Base-by-base conservation (phyloP, 1,284 basidiomycete genomes). In the Microbotryum saponariae region DNA sequence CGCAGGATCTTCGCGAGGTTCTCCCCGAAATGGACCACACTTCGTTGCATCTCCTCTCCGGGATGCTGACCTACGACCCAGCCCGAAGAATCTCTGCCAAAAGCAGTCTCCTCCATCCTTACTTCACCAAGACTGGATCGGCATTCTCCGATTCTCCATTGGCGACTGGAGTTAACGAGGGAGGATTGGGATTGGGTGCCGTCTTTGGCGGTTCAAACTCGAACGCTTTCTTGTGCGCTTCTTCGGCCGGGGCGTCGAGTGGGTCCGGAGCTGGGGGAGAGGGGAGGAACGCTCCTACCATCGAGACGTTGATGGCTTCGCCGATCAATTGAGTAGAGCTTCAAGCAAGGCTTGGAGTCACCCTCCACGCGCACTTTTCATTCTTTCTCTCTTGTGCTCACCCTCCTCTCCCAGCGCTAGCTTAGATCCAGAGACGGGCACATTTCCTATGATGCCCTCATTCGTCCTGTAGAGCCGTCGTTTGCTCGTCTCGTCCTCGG, bases 71-170 rank as follows among this genome's bases (percentile, higher is more conserved):
- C 18, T 97, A 96, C 74, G 93, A 98, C 75, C 91, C 91, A 1
- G 86, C 91, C 46, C 88, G 88, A 74, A 85, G 94, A 59, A 92
- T 97, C 73, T 93, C 92, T 66, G 90, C 91, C 51, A 93, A 93
- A 80, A 85, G 88, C 63, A 86, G 89, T 8, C 80, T 94, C 31
- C 74, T 79, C 52, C 91, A 94, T 74, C 85, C 88, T 1, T 96
- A 90, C 78, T 89, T 92, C 70, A 42, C 12, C 37, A 42, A 42
- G 37, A 42, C 37, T 42, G 37, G 37, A 42, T 42, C 37, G 14
- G 37, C 12, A 1, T 42, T 42, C 37, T 42, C 37, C 16, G 37
- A 42, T 42, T 42, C 37, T 18, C 12, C 37, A 18, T 18, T 42
- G 37, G 37, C 37, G 37, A 42, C 37, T 42, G 37, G 37, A 12